Conservation (phyloP, 2,329 filamentous ascomycete species). For the Zasmidium angulare region DNA sequence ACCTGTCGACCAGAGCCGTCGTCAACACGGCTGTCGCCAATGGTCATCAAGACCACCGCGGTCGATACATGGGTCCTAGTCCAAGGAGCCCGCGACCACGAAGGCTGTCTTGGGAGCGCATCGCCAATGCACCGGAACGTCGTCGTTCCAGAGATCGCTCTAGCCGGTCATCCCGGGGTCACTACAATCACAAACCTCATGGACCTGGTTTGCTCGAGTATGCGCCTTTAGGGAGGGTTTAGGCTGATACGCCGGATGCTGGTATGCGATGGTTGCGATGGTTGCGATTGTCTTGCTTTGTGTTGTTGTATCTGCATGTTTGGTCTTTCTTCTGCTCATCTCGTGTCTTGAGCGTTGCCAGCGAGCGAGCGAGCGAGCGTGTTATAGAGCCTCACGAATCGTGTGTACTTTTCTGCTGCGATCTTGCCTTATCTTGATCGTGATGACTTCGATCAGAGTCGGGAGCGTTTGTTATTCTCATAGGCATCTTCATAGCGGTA, state of each 20-base stretch:
- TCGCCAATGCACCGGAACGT: not conserved
- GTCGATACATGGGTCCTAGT: conserved; percentile 18
- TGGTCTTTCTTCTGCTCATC: too few species aligned
- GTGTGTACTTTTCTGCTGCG: too few species aligned
- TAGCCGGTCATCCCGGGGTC: conserved; percentile 1
- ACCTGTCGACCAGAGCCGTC: conserved; percentile 18
- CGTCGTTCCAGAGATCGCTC: not conserved
- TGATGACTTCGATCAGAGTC: too few species aligned
- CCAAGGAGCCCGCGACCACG: not conserved
- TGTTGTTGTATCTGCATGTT: not conserved
- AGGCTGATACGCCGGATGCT: not conserved
- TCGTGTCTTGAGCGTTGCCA: too few species aligned
- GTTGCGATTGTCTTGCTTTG: not conserved
- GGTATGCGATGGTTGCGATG: not conserved
- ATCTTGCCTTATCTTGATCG: too few species aligned
- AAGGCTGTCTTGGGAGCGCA: conserved; percentile 4
- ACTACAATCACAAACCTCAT: not conserved
- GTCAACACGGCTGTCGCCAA: conserved; percentile 23
- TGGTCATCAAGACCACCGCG: conserved; percentile 23
- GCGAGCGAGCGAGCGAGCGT: too few species aligned
- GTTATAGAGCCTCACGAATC: too few species aligned
- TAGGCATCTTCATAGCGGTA: too few species aligned
- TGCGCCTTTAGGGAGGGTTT: not conserved
- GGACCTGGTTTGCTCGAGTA: conserved; percentile 1
- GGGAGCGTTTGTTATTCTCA: too few species aligned